Base-by-base conservation (phyloP, 169 alveolate genomes). In the Plasmodium vivax region DNA sequence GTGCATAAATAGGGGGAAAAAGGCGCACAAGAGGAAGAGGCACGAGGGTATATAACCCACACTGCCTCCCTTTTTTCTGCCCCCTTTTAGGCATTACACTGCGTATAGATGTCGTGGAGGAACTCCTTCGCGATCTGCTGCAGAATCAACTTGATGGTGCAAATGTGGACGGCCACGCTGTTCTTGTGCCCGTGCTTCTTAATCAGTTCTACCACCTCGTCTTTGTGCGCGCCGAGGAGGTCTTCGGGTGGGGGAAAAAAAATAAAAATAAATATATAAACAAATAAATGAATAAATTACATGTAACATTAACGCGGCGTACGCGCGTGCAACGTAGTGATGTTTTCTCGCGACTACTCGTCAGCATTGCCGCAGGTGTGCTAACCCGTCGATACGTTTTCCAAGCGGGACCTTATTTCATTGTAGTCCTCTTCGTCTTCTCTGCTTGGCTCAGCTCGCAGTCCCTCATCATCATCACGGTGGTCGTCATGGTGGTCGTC, bases 51-150 rank as follows among this genome's bases (percentile, higher is more conserved):
- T 23, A 23, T 23, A 68, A 68, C 1, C 8, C 77, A 16, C 38
- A 27, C 7, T 68, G 38, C 12, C 2, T 51, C 23, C 19, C 19
- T 45, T 1, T 43, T 7, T 81, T 82, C 58, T 82, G 0, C 45
- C 23, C 72, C 19, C 9, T 83, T 34, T 32, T 34, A 36, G 36
- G 43, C 47, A 71, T 83, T 56, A 85, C 93, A 85, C 54, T 85
- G 93, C 45, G 38, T 62, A 23, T 85, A 85, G 12, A 85, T 38
- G 45, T 85, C 93, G 0, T 75, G 56, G 16, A 85, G 54, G 32
- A 74, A 85, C 32, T 85, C 93, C 79, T 85, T 85, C n/a, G 93
- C 80, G 77, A 85, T 85, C 43, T 85, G 93, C 23, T 85, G 85
- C 2, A 85, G 80, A 34, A 85, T 75, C 45, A 85, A 75, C 62